Conservation (phyloP, 2,329 filamentous ascomycete species). For the Fusarium verrucosum region DNA sequence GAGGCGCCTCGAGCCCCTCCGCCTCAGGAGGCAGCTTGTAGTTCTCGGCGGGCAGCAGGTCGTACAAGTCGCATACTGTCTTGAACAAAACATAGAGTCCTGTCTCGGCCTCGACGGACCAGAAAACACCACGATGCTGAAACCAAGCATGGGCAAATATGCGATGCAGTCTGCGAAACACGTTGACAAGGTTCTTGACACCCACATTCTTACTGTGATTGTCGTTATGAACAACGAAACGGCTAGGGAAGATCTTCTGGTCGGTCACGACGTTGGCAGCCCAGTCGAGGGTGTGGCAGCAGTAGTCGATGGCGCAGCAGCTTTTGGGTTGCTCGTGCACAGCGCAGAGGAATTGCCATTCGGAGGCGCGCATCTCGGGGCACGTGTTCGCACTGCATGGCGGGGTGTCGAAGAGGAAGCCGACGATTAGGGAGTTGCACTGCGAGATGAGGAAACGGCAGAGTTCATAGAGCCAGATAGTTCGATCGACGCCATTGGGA, state of each 20-base stretch:
- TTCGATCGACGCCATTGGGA: slow-evolving; percentile 82
- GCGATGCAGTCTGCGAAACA: slow-evolving; percentile 91
- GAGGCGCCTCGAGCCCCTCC: slow-evolving; percentile 75
- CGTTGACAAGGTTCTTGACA: slow-evolving; percentile 88
- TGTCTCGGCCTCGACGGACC: slow-evolving; percentile 89
- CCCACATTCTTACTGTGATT: slow-evolving; percentile 70
- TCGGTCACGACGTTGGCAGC: slow-evolving; percentile 94
- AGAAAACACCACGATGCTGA: slow-evolving; percentile 94
- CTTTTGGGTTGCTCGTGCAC: slow-evolving; percentile 96
- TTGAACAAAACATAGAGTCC: slow-evolving; percentile 97
- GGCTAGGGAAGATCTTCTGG: slow-evolving; percentile 92
- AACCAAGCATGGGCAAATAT: slow-evolving; percentile 99
- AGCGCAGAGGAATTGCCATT: slow-evolving; percentile 99
- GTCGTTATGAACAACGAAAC: slow-evolving; percentile 69
- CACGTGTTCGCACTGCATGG: slow-evolving; percentile 90
- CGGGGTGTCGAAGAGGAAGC: slow-evolving; percentile 89
- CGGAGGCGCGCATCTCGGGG: slow-evolving; percentile 96
- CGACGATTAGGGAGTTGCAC: slow-evolving; percentile 90
- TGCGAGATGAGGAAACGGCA: slow-evolving; percentile 95
- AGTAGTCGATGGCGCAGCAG: slow-evolving; percentile 98
- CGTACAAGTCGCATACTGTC: slow-evolving; percentile 92
- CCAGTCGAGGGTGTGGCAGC: slow-evolving; percentile 98
- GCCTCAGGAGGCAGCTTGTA: slow-evolving; percentile 95
- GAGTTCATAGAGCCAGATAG: slow-evolving; percentile 96
- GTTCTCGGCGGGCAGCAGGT: slow-evolving; percentile 89